Evolutionary conservation across 495 filamentous ascomycete species (phyloP), one percentile per base, ranked within the genome.

Genomic region (Penicillium soppii): DNA sequence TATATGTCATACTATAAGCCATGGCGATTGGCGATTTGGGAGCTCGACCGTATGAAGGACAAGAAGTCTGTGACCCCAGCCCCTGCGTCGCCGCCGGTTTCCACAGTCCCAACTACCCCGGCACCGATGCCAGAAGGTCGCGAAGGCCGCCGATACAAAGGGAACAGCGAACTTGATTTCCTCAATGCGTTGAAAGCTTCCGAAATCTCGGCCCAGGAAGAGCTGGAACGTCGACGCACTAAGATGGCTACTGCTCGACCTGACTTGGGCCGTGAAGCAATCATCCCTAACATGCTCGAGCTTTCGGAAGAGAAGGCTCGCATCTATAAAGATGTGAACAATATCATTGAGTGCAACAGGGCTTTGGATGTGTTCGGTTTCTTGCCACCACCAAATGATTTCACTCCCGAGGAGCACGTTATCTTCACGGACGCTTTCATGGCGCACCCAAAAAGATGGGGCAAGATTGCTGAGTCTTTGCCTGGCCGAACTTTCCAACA

Each of bases 381-480:
- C 43, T 65, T 85, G 9, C 90, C 89, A 6, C 85, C 84, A 1
- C 77, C 84, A 27, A 88, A 96, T 62, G 89, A 94, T 54, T 97
- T 96, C 71, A 88, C 84, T 2, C 72, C 82, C 17, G 82, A 88
- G 41, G 95, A 98, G 63, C 83, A 86, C 32, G 78, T 83, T 37
- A 77, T 76, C 15, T 95, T 97, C 59, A 84, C 90, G 16, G 83
- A 88, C 56, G 78, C 82, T 2, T 97, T 92, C 59, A 81, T 90
- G 53, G 82, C 87, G 30, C 76, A 79, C 50, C 92, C 92, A 0
- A 98, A 98, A 79, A 88, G 90, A 65, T 98, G 90, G 87, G 88
- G 90, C 39, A 88, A 87, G 61, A 91, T 98, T 47, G 89, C 92
- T 2, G 83, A 87, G 20, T 76, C 79, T 19, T 65, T 96, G 10